These are phyloP conservation scores for Microcyclospora tardicrescens DNA, from an alignment of 2,329 filamentous ascomycete species.

Conservation along the genomic window DNA sequence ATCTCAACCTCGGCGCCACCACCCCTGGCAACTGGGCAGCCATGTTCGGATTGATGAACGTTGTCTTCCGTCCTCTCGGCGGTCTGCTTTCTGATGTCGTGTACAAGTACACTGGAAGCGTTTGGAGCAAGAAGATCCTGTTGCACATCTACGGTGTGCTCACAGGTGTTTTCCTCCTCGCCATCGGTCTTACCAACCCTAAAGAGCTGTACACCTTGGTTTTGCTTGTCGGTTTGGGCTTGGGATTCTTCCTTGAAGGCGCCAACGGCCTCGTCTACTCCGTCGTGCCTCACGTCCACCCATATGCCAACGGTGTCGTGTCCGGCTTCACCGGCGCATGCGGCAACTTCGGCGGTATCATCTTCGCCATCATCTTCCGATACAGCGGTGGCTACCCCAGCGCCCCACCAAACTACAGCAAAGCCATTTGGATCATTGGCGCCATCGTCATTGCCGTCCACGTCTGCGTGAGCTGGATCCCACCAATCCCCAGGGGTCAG, in stretches of 20 bases:
- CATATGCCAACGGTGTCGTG: conserved; percentile 65
- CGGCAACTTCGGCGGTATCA: conserved; percentile 73
- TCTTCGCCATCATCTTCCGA: conserved; percentile 74
- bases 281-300: conserved; percentile 75
- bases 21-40: conserved; percentile 46
- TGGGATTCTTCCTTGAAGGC: conserved; percentile 73
- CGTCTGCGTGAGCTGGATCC: conserved; percentile 51
- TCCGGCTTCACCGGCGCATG: conserved; percentile 66
- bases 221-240: conserved; percentile 59
- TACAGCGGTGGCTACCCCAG: conserved; percentile 43
- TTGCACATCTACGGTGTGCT: conserved; percentile 44
- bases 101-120: conserved; percentile 36
- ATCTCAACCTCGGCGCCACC: conserved; percentile 40
- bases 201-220: conserved; percentile 53
- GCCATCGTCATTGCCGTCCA: conserved; percentile 60
- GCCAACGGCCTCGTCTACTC: conserved; percentile 80
- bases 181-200: conserved; percentile 53
- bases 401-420: conserved; percentile 42
- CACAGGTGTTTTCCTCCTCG: conserved; percentile 46
- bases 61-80: conserved; percentile 53
- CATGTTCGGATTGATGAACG: conserved; percentile 65
- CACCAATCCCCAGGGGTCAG: conserved; percentile 42
- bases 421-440: conserved; percentile 71
- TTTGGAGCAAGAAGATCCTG: conserved; percentile 54
- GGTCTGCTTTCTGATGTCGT: conserved; percentile 46